Evolutionary conservation across 768 basidiomycete genomes (phyloP).

Genomic region (Mycena galericulata): DNA sequence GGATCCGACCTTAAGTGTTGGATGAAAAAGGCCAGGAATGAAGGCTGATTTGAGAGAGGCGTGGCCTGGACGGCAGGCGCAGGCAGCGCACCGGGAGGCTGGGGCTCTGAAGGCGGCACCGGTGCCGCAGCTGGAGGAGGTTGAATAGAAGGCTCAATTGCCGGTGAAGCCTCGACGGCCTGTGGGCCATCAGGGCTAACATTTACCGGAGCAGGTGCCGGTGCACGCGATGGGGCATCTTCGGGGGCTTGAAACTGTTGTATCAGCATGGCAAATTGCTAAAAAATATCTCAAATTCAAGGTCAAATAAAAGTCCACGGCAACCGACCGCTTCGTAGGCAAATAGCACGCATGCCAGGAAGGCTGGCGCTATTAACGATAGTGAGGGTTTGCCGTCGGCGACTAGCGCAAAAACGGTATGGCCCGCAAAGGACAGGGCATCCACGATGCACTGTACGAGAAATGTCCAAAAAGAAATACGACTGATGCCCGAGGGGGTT

Average conservation of each 20-base stretch:
- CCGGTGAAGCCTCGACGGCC: too few species aligned
- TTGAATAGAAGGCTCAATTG: background rate
- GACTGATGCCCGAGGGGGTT: slow-evolving; percentile 82
- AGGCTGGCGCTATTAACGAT: slow-evolving; percentile 86
- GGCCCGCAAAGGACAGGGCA: slow-evolving; percentile 86
- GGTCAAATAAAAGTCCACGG: background rate
- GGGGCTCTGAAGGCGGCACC: slow-evolving; percentile 24
- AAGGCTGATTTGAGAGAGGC: slow-evolving; percentile 40
- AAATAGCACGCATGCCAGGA: slow-evolving; percentile 83
- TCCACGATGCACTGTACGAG: slow-evolving; percentile 84
- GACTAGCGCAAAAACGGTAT: slow-evolving; percentile 89
- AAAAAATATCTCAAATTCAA: background rate
- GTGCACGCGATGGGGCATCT: slow-evolving; percentile 48
- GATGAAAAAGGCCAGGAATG: slow-evolving; percentile 64
- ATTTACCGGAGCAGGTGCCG: slow-evolving; percentile 30
- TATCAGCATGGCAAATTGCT: slow-evolving; percentile 89
- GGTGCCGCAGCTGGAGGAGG: background rate
- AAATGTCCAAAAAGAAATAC: slow-evolving; percentile 88
- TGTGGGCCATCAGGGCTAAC: slow-evolving; percentile 26
- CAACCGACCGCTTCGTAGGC: slow-evolving; percentile 83
- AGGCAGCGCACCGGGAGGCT: slow-evolving; percentile 31
- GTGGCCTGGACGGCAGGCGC: slow-evolving; percentile 39
- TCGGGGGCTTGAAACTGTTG: slow-evolving; percentile 89
- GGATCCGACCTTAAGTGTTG: slow-evolving; percentile 76
- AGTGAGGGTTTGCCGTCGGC: slow-evolving; percentile 86